phyloP scores from a whole-genome alignment of 2,329 filamentous ascomycete species.

The Aspergillus quadricinctus region DNA sequence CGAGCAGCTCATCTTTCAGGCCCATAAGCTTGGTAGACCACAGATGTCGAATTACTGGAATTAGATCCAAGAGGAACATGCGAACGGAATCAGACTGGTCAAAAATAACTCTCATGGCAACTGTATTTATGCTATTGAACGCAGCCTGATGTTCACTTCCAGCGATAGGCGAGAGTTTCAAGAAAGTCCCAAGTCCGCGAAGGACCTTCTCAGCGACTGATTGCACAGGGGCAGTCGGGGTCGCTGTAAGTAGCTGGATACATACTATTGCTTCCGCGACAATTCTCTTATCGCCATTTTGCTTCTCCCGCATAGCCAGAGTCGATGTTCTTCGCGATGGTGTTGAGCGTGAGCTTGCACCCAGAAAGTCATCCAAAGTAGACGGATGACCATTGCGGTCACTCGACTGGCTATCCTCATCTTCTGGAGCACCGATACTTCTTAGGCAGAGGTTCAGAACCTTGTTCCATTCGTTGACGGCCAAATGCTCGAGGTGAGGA shows the following conservation, averaged over 20 bases:
- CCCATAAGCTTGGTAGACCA: conserved; percentile 70
- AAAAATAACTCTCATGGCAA: conserved; percentile 62
- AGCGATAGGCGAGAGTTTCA: conserved; percentile 57
- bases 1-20: conserved; percentile 73
- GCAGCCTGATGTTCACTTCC: conserved; percentile 65
- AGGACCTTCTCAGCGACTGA: conserved; percentile 55
- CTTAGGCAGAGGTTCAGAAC: conserved; percentile 67
- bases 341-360: conserved; percentile 25
- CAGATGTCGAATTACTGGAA: conserved; percentile 69
- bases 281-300: conserved; percentile 30
- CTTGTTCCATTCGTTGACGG: conserved; percentile 62
- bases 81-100: conserved; percentile 64
- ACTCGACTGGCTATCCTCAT: conserved; percentile 26
- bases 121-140: conserved; percentile 69
- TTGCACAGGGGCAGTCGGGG: conserved; percentile 63
- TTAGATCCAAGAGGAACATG: conserved; percentile 54
- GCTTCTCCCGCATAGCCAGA: conserved; percentile 22
- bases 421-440: conserved; percentile 46
- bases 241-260: conserved; percentile 59
- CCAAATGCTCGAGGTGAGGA: conserved; percentile 76
- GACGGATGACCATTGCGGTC: conserved; percentile 25
- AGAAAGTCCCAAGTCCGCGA: conserved; percentile 54
- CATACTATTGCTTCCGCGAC: conserved; percentile 60
- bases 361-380: conserved; percentile 23
- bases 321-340: conserved; percentile 27